These are phyloP conservation scores for Alternaria alternata DNA, from an alignment of 2,329 filamentous ascomycete species.

Conservation along the genomic window DNA sequence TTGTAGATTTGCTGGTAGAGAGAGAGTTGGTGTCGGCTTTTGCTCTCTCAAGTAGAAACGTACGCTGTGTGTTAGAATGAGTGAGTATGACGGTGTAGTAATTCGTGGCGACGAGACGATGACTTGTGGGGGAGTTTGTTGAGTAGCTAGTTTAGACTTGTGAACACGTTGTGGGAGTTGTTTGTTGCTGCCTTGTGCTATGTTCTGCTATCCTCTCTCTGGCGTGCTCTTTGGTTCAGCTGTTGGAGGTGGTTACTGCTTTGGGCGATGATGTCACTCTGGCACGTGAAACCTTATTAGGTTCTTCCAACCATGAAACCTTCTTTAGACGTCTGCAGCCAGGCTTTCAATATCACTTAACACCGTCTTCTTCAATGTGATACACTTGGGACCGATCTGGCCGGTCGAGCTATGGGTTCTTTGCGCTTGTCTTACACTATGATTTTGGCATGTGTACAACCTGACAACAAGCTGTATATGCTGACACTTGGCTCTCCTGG, in stretches of 20 bases:
- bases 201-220: slow-evolving; percentile 18
- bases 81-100: neutral
- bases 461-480: neutral
- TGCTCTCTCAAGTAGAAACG: neutral
- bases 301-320: slow-evolving; percentile 15
- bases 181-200: slow-evolving; percentile 35
- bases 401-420: neutral
- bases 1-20: neutral
- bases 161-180: slow-evolving; percentile 5
- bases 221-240: slow-evolving; percentile 16
- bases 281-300: slow-evolving; percentile 23
- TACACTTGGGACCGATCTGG: neutral
- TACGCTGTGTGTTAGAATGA: neutral
- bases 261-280: slow-evolving; percentile 41
- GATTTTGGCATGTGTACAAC: neutral
- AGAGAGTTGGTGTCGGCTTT: neutral
- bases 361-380: too few relatives aligned
- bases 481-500: neutral
- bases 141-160: neutral
- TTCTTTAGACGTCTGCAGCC: slow-evolving; percentile 4
- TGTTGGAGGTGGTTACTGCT: slow-evolving; percentile 26
- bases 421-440: neutral
- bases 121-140: neutral
- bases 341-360: neutral
- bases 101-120: neutral